Conservation (phyloP, 2,329 filamentous ascomycete genomes). For the Triangularia setosa region DNA sequence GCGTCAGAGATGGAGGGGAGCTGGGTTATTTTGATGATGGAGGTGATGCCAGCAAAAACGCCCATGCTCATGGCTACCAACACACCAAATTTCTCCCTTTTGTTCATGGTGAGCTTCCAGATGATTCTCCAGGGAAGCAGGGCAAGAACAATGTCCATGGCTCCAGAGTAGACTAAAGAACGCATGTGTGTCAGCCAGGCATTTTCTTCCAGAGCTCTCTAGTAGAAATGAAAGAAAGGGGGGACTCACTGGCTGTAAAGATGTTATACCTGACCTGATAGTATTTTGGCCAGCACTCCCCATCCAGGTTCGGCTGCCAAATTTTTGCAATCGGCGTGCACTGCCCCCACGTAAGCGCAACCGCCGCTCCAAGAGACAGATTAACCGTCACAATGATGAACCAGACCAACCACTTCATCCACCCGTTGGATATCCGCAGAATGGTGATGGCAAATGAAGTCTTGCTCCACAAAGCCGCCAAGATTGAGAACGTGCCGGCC, state of each 20-base stretch:
- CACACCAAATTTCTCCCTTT: conserved; percentile 39
- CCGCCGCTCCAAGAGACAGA: conserved; percentile 24
- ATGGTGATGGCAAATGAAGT: conserved; percentile 34
- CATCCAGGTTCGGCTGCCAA: conserved; percentile 27
- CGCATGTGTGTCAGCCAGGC: not conserved
- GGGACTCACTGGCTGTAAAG: conserved; percentile 29
- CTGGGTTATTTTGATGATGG: conserved; percentile 25
- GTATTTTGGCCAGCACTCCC: conserved; percentile 31
- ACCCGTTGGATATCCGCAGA: conserved; percentile 29
- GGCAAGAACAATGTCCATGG: conserved; percentile 37
- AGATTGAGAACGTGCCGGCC: conserved; percentile 31
- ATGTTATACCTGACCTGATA: conserved; percentile 32
- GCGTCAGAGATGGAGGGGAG: conserved; percentile 24
- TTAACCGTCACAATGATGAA: conserved; percentile 31
- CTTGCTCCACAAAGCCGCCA: conserved; percentile 33
- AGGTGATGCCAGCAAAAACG: conserved; percentile 31
- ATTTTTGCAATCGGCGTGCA: conserved; percentile 31
- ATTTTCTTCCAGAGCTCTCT: not conserved
- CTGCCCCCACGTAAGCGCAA: conserved; percentile 30
- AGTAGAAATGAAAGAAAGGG: conserved; percentile 14
- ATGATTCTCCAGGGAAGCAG: conserved; percentile 40
- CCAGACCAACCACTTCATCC: conserved; percentile 27
- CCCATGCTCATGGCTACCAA: conserved; percentile 42
- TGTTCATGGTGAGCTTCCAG: conserved; percentile 37
- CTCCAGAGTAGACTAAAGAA: conserved; percentile 22